A percentile compares a stretch with the other conserved stretches of the same genome.
Evolutionary conservation across 2,329 filamentous ascomycete genomes (phyloP).

Genomic region (Penicillium hesseltinei): DNA sequence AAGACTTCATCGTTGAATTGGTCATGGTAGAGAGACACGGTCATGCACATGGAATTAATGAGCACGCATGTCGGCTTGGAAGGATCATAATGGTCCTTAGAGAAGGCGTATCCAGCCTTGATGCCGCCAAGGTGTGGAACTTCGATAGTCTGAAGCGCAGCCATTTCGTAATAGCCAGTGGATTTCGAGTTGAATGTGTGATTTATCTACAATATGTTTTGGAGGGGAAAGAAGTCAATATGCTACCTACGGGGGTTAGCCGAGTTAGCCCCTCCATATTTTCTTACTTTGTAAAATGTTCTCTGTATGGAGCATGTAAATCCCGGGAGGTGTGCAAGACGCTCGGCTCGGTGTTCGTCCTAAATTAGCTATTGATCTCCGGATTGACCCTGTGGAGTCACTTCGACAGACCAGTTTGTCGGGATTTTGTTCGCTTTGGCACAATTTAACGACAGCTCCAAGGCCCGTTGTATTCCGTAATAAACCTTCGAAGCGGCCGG

Average conservation of each 20-base stretch:
- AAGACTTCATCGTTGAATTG: slow-evolving; percentile 40
- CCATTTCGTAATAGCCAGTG: slow-evolving; percentile 13
- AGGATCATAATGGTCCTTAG: slow-evolving; percentile 46
- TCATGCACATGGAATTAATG: slow-evolving; percentile 52
- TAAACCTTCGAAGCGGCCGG: not conserved
- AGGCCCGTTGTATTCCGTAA: too few relatives aligned
- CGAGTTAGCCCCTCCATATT: not conserved
- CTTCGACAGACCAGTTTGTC: not conserved
- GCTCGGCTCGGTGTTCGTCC: not conserved
- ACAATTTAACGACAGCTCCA: not conserved
- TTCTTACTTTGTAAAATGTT: not conserved
- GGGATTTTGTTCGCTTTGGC: not conserved
- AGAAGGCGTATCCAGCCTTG: slow-evolving; percentile 48
- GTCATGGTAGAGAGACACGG: slow-evolving; percentile 43
- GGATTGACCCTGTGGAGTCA: not conserved
- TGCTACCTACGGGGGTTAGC: not conserved
- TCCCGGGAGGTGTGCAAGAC: not conserved
- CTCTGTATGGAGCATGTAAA: not conserved
- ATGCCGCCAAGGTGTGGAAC: slow-evolving; percentile 53
- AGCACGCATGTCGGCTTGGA: slow-evolving; percentile 52
- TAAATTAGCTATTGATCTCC: not conserved
- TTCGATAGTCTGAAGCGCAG: slow-evolving; percentile 33
- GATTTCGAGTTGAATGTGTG: not conserved
- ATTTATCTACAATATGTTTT: not conserved
- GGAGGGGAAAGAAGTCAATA: not conserved